Evolutionary conservation across 345 rosid species (phyloP).

Genomic region (Brassica nigra): DNA sequence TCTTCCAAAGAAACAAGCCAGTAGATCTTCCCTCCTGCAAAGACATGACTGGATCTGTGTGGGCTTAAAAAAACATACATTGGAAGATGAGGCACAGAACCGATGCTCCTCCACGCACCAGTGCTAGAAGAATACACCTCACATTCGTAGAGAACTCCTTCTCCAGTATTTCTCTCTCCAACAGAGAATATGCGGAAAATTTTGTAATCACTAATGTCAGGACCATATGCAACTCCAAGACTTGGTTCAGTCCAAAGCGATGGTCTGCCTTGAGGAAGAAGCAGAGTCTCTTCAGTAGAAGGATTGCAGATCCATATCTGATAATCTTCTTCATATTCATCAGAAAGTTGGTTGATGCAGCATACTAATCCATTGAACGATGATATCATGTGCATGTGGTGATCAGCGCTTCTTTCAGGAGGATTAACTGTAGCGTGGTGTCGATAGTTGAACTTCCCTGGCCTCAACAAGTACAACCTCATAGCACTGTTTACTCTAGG

Average conservation of each 20-base stretch:
- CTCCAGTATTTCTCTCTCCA: background rate
- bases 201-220: constrained; percentile 35
- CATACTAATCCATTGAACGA: constrained; percentile 14
- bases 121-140: constrained; percentile 44
- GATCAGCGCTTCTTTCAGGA: background rate
- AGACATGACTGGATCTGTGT: constrained; percentile 23
- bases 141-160: constrained; percentile 3
- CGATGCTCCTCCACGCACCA: constrained; percentile 42
- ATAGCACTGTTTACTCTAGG: background rate
- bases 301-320: constrained; percentile 8
- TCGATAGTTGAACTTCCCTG: background rate
- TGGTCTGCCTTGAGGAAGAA: constrained; percentile 1
- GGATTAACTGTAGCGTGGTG: constrained; percentile 1
- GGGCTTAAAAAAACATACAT: constrained; percentile 3
- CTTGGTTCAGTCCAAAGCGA: constrained; percentile 23
- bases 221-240: constrained; percentile 42
- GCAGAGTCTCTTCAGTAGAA: background rate
- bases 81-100: constrained; percentile 34
- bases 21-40: constrained; percentile 32
- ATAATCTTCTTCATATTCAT: background rate
- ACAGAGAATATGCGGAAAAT: constrained; percentile 38
- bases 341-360: constrained; percentile 2
- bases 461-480: background rate
- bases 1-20: constrained; percentile 38
- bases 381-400: background rate